phyloP scores from a whole-genome alignment of 2,329 filamentous ascomycete species.

The Colletotrichum sp. region DNA sequence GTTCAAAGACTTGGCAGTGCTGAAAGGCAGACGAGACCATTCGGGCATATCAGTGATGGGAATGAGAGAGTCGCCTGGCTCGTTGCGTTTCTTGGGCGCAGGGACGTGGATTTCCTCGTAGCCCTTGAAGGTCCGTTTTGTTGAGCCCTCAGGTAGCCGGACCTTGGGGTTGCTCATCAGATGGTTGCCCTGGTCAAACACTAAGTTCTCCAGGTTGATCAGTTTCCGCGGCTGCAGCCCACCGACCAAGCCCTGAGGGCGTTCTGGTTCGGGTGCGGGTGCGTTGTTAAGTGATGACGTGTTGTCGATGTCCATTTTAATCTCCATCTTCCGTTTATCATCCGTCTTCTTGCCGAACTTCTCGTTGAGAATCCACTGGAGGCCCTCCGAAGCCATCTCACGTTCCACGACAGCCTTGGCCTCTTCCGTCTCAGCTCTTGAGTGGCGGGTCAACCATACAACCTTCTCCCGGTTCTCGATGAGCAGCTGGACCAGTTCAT shows the following conservation, averaged over 20 bases:
- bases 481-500: slow-evolving; percentile 88
- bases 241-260: slow-evolving; percentile 74
- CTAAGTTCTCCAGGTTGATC: slow-evolving; percentile 93
- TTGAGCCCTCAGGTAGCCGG: slow-evolving; percentile 90
- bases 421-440: slow-evolving; percentile 79
- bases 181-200: slow-evolving; percentile 98
- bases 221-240: slow-evolving; percentile 85
- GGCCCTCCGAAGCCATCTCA: slow-evolving; percentile 89
- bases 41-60: slow-evolving; percentile 89
- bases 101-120: slow-evolving; percentile 99
- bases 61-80: slow-evolving; percentile 80
- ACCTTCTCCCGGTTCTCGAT: slow-evolving; percentile 93
- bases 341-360: slow-evolving; percentile 74
- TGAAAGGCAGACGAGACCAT: slow-evolving; percentile 89
- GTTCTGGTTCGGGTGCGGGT: slow-evolving; percentile 52
- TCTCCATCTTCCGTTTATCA: slow-evolving; percentile 73
- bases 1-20: slow-evolving; percentile 85
- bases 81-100: slow-evolving; percentile 84
- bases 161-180: slow-evolving; percentile 99
- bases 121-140: slow-evolving; percentile 94
- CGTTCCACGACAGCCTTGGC: slow-evolving; percentile 80
- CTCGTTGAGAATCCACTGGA: slow-evolving; percentile 87
- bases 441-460: slow-evolving; percentile 91
- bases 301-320: slow-evolving; percentile 94
- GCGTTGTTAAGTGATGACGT: slow-evolving; percentile 64